A percentile compares a stretch with the other conserved stretches of the same genome.
phyloP scores from a whole-genome alignment of 306 rosid species.

The Acacia acuminata region DNA sequence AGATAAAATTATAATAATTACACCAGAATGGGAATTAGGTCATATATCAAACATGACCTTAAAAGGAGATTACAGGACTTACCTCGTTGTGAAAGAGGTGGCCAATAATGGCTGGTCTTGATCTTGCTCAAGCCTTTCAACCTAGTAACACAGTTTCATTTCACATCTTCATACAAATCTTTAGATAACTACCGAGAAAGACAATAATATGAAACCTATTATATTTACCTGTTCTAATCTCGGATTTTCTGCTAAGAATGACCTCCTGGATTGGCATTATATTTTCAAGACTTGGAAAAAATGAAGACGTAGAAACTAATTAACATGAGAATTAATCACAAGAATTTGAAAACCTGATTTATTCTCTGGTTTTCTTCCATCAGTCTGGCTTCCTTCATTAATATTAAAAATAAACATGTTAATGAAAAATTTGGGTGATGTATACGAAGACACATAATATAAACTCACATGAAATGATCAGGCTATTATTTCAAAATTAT shows the following conservation, averaged over 20 bases:
- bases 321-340: neutral
- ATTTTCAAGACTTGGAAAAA: neutral
- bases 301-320: neutral
- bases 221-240: neutral
- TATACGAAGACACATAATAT: too few relatives aligned
- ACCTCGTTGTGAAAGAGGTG: too few relatives aligned
- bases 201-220: neutral
- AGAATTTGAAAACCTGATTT: slow-evolving; percentile 27
- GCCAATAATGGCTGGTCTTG: neutral
- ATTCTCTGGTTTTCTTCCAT: slow-evolving; percentile 37
- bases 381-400: slow-evolving; percentile 35
- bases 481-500: too few relatives aligned
- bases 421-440: neutral
- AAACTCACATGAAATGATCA: too few relatives aligned
- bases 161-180: neutral
- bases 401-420: neutral
- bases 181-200: neutral
- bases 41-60: too few relatives aligned
- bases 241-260: neutral
- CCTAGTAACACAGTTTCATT: neutral
- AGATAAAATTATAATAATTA: too few relatives aligned
- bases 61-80: too few relatives aligned
- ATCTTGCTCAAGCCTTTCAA: neutral
- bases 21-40: too few relatives aligned
- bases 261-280: neutral